These are phyloP conservation scores for Trichoderma arundinaceum DNA, from an alignment of 2,329 filamentous ascomycete species.

Conservation along the genomic window DNA sequence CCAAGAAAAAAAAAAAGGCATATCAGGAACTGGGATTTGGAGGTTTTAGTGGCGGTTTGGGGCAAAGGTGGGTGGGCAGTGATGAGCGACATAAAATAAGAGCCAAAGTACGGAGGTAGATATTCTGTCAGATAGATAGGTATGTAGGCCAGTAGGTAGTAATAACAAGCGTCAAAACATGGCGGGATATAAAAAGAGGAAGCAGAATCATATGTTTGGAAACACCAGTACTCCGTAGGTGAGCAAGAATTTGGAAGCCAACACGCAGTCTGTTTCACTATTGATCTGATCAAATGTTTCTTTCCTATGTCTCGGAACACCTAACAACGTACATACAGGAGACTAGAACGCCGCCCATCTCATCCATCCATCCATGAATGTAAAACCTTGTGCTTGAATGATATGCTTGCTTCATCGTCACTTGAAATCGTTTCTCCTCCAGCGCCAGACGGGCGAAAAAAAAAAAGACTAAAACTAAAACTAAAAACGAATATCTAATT, in stretches of 20 bases:
- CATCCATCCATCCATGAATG: background rate
- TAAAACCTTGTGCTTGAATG: background rate
- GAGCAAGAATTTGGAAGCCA: no score
- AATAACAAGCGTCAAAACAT: constrained; percentile 2
- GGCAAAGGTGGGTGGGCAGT: background rate
- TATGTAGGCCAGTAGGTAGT: constrained; percentile 16
- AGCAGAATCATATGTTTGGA: background rate
- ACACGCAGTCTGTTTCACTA: no score
- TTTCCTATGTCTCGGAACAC: background rate
- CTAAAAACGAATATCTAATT: constrained; percentile 5
- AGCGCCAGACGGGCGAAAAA: background rate
- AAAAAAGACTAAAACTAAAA: background rate
- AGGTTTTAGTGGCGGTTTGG: background rate
- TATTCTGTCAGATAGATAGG: constrained; percentile 21
- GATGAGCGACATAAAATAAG: constrained; percentile 1
- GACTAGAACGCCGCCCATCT: background rate
- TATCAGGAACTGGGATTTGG: background rate
- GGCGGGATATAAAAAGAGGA: background rate
- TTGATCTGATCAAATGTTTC: background rate
- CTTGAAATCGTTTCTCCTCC: constrained; percentile 8
- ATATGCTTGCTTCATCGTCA: constrained; percentile 14
- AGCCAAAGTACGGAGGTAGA: constrained; percentile 10
- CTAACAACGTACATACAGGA: background rate
- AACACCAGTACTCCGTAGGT: background rate
- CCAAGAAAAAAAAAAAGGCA: background rate